phyloP scores from a whole-genome alignment of 371 early-diverging fungal species.

The Funneliformis caledonium region DNA sequence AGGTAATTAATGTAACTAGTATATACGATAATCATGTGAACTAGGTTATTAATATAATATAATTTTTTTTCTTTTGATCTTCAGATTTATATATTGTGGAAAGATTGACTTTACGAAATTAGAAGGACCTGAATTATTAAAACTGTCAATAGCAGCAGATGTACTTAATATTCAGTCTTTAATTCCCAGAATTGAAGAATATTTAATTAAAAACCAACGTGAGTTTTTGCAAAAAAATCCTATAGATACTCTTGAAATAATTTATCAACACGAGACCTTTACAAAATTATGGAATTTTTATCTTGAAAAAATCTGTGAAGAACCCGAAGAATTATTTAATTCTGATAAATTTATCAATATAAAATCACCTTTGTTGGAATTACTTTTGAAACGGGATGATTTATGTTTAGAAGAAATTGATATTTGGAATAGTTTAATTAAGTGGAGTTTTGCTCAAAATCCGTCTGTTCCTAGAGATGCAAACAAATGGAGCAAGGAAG shows the following conservation, averaged over 20 bases:
- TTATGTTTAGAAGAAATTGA: neutral
- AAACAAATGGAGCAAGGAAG: neutral
- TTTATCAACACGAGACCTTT: neutral
- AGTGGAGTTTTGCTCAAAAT: neutral
- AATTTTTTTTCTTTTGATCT: neutral
- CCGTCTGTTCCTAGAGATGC: too few species aligned
- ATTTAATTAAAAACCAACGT: neutral
- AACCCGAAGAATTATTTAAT: constrained; percentile 5
- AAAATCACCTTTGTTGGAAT: neutral
- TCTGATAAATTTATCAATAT: neutral
- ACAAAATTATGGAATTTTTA: neutral
- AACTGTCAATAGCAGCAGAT: neutral
- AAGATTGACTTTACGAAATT: neutral
- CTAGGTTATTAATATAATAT: neutral
- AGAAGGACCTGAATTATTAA: neutral
- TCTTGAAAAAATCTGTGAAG: constrained; percentile 13
- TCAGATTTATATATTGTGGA: neutral
- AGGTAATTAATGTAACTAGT: neutral
- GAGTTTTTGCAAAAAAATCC: neutral
- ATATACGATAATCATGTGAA: too few species aligned
- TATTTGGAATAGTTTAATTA: neutral
- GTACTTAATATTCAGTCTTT: too few species aligned
- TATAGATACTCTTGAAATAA: neutral
- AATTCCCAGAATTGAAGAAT: too few species aligned
- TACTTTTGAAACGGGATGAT: constrained; percentile 18